Percentiles rank a stretch among this genome's conserved stretches.
These are phyloP conservation scores for Cladosporium velox DNA, from an alignment of 2,329 filamentous ascomycete genomes.

Conservation along the genomic window DNA sequence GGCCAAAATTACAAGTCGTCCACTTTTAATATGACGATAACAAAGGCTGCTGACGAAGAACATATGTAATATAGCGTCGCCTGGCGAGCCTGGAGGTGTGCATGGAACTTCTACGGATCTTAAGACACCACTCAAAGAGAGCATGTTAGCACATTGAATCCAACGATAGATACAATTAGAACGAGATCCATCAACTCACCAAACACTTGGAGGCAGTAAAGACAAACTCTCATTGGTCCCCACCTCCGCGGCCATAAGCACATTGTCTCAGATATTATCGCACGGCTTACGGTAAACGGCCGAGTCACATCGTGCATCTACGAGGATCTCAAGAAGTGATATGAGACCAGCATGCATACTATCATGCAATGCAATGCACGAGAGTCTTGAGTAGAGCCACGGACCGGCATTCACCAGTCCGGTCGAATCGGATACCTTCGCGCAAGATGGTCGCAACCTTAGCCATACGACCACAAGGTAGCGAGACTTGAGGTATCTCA, in stretches of 20 bases:
- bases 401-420: background rate
- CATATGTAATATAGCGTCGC: background rate
- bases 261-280: background rate
- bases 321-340: background rate
- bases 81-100: background rate
- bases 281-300: background rate
- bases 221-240: background rate
- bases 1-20: background rate
- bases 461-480: background rate
- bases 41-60: background rate
- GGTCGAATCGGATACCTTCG: background rate
- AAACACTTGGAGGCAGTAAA: background rate
- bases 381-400: background rate
- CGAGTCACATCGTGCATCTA: background rate
- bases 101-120: background rate
- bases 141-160: background rate
- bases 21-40: too few species aligned
- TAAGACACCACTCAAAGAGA: background rate
- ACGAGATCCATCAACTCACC: background rate
- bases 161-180: background rate
- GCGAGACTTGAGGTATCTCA: background rate
- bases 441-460: background rate
- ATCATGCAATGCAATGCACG: constrained; percentile 9
- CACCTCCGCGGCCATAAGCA: background rate
- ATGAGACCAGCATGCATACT: background rate